Evolutionary conservation across 2,329 filamentous ascomycete genomes (phyloP).

Genomic region (Zymoseptoria ardabiliae): DNA sequence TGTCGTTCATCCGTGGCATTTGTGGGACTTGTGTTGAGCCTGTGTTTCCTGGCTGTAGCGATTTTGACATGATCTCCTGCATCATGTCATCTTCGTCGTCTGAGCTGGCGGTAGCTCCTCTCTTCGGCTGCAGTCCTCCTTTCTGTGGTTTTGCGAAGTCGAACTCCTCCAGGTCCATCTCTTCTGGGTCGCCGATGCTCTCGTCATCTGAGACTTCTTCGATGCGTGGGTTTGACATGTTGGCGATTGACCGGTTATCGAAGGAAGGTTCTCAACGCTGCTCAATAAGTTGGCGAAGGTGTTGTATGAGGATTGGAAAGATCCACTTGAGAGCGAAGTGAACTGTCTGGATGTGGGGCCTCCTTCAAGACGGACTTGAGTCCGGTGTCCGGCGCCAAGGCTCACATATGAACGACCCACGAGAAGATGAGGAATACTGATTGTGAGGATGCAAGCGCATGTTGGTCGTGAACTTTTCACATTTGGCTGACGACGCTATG

Average conservation of each 20-base stretch:
- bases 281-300: background rate
- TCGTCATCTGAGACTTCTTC: slow-evolving; percentile 88
- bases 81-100: slow-evolving; percentile 14
- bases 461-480: background rate
- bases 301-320: background rate
- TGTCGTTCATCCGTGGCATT: slow-evolving; percentile 25
- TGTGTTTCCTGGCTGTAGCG: slow-evolving; percentile 24
- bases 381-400: background rate
- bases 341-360: background rate
- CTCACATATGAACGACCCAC: background rate
- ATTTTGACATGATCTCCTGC: slow-evolving; percentile 19
- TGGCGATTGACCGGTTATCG: slow-evolving; percentile 14
- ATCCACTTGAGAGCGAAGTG: background rate
- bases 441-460: background rate
- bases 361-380: background rate
- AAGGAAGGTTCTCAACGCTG: background rate
- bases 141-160: slow-evolving; percentile 35
- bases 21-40: slow-evolving; percentile 8
- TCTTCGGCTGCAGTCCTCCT: slow-evolving; percentile 15
- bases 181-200: slow-evolving; percentile 63
- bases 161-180: slow-evolving; percentile 69
- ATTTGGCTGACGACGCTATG: background rate
- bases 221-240: slow-evolving; percentile 76
- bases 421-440: too few relatives aligned
- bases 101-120: background rate